phyloP scores from a whole-genome alignment of 2,329 filamentous ascomycete genomes.

The Xylaria sp. region DNA sequence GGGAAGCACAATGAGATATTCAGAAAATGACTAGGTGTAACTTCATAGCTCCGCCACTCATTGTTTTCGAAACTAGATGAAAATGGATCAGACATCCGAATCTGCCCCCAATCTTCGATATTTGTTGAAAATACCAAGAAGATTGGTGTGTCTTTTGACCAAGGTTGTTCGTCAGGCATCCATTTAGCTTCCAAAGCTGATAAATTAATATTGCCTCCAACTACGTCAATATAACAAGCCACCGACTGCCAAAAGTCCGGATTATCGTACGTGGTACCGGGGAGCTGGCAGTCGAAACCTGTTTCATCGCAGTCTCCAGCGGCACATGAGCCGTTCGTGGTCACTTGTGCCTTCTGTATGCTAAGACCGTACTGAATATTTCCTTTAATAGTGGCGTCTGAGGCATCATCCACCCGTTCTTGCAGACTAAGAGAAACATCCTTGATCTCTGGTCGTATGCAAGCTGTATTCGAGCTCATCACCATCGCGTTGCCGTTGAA shows the following conservation, averaged over 20 bases:
- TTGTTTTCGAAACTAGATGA: neutral
- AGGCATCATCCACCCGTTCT: neutral
- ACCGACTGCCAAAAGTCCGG: neutral
- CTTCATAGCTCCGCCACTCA: neutral
- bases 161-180: neutral
- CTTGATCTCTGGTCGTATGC: conserved; percentile 28
- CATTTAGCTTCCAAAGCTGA: neutral
- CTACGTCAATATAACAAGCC: neutral
- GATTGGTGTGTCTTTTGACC: neutral
- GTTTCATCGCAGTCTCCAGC: neutral
- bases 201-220: neutral
- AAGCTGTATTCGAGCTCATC: conserved; percentile 21
- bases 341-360: neutral
- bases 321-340: neutral
- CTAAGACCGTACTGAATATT: neutral
- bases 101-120: neutral
- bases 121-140: neutral
- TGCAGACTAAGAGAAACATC: neutral
- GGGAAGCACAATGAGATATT: neutral
- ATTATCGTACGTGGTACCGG: neutral
- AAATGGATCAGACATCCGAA: no score
- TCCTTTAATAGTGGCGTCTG: neutral
- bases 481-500: conserved; percentile 14
- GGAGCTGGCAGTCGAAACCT: neutral
- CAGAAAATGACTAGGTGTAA: neutral